Conservation (phyloP, 208 protist genomes). For the Naegleria gruberi region DNA sequence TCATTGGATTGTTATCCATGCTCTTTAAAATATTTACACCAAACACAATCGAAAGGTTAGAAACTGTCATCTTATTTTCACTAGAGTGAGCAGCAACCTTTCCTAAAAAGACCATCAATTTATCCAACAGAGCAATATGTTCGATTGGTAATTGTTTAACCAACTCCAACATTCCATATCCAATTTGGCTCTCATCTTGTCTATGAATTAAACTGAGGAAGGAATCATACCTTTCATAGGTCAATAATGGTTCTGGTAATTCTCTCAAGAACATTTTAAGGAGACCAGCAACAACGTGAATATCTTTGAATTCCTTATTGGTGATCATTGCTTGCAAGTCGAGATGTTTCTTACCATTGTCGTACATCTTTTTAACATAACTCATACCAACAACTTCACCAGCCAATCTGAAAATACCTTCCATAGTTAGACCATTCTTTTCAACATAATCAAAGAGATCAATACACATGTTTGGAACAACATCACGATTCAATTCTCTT, state of each 20-base stretch:
- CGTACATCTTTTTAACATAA: neutral
- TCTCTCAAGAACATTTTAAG: constrained; percentile 15
- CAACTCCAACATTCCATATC: neutral
- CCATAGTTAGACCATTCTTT: neutral
- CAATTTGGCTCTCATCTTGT: neutral
- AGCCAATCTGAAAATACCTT: constrained; percentile 18
- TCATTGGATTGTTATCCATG: neutral
- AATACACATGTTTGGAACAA: neutral
- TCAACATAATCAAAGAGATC: neutral
- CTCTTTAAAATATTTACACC: neutral
- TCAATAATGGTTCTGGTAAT: neutral
- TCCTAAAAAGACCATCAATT: neutral
- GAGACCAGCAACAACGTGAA: neutral
- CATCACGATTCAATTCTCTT: neutral
- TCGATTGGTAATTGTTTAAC: neutral
- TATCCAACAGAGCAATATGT: neutral
- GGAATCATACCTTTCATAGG: neutral
- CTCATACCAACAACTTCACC: neutral
- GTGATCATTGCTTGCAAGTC: neutral
- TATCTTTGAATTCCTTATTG: neutral
- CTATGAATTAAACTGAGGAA: neutral
- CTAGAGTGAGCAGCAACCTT: neutral
- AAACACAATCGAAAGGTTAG: neutral
- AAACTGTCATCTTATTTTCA: neutral
- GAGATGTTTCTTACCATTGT: neutral